Evolutionary conservation across 176 grass and related monocot genomes (phyloP).

Genomic region (Puya raimondii): DNA sequence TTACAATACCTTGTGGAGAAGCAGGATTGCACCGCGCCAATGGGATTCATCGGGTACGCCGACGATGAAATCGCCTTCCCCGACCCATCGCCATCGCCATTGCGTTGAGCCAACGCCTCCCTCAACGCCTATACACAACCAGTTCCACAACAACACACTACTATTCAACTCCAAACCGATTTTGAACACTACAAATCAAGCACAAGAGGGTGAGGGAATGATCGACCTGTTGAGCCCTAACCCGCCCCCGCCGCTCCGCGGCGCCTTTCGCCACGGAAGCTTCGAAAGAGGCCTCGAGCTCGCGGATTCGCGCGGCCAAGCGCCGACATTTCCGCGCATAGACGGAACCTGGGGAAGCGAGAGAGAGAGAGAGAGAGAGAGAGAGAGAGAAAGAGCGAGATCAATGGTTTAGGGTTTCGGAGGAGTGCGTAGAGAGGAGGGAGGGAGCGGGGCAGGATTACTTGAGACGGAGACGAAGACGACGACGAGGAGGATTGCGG

Average conservation of each 20-base stretch:
- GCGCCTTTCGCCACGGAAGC: slow-evolving; percentile 41
- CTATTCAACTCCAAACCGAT: not conserved
- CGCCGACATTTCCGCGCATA: slow-evolving; percentile 35
- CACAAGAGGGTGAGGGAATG: not conserved
- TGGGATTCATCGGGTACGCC: slow-evolving; percentile 59
- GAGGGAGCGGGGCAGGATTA: slow-evolving; percentile 1
- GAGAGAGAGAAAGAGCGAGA: not conserved
- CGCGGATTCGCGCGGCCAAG: slow-evolving; percentile 27
- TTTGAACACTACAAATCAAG: not conserved
- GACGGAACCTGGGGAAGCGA: slow-evolving; percentile 25
- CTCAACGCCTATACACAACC: slow-evolving; percentile 40
- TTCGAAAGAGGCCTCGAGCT: slow-evolving; percentile 48
- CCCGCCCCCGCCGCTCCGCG: slow-evolving; percentile 69
- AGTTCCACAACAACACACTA: not conserved
- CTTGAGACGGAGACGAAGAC: slow-evolving; percentile 34
- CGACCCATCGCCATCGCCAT: slow-evolving; percentile 18
- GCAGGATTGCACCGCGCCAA: slow-evolving; percentile 63
- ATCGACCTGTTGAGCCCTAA: slow-evolving; percentile 64
- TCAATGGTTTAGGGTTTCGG: slow-evolving; percentile 10
- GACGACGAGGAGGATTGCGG: slow-evolving; percentile 19
- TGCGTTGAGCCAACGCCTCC: slow-evolving; percentile 35
- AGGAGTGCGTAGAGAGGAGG: not conserved
- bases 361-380: not conserved
- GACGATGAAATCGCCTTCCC: slow-evolving; percentile 2
- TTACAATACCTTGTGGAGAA: slow-evolving; percentile 68